phyloP scores from a whole-genome alignment of 805 yeast species.

The Martiniozyma abietophila region DNA sequence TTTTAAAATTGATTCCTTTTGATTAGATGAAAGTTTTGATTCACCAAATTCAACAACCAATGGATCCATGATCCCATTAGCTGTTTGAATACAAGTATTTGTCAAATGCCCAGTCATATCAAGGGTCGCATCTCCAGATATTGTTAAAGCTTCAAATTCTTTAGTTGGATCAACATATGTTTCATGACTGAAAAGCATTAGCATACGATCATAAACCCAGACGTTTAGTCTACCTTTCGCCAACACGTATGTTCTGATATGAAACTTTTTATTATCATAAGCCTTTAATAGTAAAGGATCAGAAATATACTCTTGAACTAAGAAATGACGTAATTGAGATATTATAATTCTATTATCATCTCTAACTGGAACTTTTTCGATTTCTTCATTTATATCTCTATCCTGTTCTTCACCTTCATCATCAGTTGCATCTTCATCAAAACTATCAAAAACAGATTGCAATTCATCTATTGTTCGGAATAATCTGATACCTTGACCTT shows the following conservation, averaged over 20 bases:
- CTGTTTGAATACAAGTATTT: slow-evolving; percentile 78
- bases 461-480: slow-evolving; percentile 72
- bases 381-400: slow-evolving; percentile 27
- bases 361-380: slow-evolving; percentile 46
- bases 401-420: slow-evolving; percentile 49
- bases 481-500: slow-evolving; percentile 89
- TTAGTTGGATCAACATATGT: slow-evolving; percentile 33
- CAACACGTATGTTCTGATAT: slow-evolving; percentile 76
- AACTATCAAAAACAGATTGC: slow-evolving; percentile 74
- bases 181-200: slow-evolving; percentile 69
- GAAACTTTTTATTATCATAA: slow-evolving; percentile 71
- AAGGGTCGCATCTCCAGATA: too few species aligned
- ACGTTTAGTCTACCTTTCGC: slow-evolving; percentile 69
- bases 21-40: slow-evolving; percentile 29
- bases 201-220: slow-evolving; percentile 69
- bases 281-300: slow-evolving; percentile 57
- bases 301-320: slow-evolving; percentile 72
- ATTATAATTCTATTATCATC: slow-evolving; percentile 58
- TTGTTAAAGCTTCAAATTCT: slow-evolving; percentile 21
- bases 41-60: slow-evolving; percentile 46
- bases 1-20: slow-evolving; percentile 34
- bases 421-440: slow-evolving; percentile 64
- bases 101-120: slow-evolving; percentile 75
- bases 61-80: slow-evolving; percentile 32
- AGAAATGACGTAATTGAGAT: slow-evolving; percentile 83